Conservation (phyloP, 768 basidiomycete genomes). For the Tubosaeta sp. region DNA sequence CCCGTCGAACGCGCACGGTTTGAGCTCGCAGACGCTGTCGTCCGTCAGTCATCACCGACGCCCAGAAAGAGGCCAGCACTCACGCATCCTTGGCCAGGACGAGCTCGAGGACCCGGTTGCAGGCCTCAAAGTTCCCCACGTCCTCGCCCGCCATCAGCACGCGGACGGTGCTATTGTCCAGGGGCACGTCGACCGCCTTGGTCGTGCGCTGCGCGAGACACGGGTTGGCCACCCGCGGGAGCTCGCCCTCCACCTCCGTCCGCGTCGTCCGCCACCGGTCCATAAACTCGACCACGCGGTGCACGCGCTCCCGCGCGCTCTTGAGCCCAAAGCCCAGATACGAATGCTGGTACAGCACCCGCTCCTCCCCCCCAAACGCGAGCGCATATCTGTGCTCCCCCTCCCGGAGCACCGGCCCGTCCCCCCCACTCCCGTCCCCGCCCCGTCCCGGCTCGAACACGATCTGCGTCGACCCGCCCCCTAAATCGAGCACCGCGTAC, state of each 20-base stretch:
- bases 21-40: slow-evolving; percentile 73
- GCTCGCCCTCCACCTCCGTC: slow-evolving; percentile 1
- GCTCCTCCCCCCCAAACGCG: slow-evolving; percentile 61
- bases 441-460: slow-evolving; percentile 84
- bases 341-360: slow-evolving; percentile 93
- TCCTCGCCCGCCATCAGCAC: slow-evolving; percentile 86
- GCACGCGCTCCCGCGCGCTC: slow-evolving; percentile 78
- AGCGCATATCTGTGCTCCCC: slow-evolving; percentile 93
- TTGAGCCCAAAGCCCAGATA: slow-evolving; percentile 96
- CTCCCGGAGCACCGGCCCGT: slow-evolving; percentile 46
- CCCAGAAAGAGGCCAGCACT: slow-evolving; percentile 27
- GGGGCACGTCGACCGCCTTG: slow-evolving; percentile 59
- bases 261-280: slow-evolving; percentile 36
- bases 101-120: slow-evolving; percentile 76
- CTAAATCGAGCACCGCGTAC: slow-evolving; percentile 92
- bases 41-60: background rate
- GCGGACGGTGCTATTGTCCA: slow-evolving; percentile 43
- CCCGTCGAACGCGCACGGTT: slow-evolving; percentile 96
- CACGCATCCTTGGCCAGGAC: slow-evolving; percentile 95
- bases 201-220: slow-evolving; percentile 71
- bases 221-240: slow-evolving; percentile 50
- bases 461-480: slow-evolving; percentile 96
- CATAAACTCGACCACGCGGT: slow-evolving; percentile 90
- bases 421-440: no score
- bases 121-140: slow-evolving; percentile 81